phyloP scores from a whole-genome alignment of 2,329 filamentous ascomycete species.

The Hypocrella siamensis region DNA sequence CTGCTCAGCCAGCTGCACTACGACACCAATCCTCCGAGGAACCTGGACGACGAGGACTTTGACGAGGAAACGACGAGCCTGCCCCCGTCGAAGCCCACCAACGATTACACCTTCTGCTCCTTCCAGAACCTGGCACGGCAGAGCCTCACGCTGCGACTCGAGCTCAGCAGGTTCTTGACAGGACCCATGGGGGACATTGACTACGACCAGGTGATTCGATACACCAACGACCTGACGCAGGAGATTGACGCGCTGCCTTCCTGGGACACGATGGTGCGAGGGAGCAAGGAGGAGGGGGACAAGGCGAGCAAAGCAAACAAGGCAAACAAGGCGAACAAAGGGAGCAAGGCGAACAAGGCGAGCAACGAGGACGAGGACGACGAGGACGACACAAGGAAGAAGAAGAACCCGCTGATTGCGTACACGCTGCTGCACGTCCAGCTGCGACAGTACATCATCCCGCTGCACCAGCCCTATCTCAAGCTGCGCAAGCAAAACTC shows the following conservation, averaged over 20 bases:
- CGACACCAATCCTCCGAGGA: constrained; percentile 38
- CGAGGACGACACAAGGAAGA: constrained; percentile 17
- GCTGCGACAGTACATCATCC: constrained; percentile 45
- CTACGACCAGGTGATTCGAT: constrained; percentile 45
- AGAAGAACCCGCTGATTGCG: constrained; percentile 40
- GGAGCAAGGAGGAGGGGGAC: constrained; percentile 17
- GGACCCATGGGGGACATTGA: constrained; percentile 38
- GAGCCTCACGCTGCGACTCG: constrained; percentile 38
- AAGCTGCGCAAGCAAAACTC: constrained; percentile 43
- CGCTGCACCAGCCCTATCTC: constrained; percentile 43
- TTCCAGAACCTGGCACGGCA: constrained; percentile 42
- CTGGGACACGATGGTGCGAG: constrained; percentile 35
- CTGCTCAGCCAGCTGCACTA: constrained; percentile 40
- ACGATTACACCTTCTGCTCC: constrained; percentile 41
- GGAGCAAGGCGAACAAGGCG: too few species aligned
- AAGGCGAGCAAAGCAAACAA: constrained; percentile 17
- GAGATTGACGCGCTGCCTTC: constrained; percentile 44
- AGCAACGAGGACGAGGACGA: constrained; percentile 18
- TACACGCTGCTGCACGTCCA: constrained; percentile 46
- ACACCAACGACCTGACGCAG: constrained; percentile 44
- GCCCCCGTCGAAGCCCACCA: constrained; percentile 32
- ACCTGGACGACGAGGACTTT: constrained; percentile 42
- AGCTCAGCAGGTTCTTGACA: constrained; percentile 39
- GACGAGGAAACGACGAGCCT: constrained; percentile 34
- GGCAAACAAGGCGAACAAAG: too few species aligned